Evolutionary conservation across 352 stramenopile species (phyloP).

Genomic region (Poterioochromonas sp.): DNA sequence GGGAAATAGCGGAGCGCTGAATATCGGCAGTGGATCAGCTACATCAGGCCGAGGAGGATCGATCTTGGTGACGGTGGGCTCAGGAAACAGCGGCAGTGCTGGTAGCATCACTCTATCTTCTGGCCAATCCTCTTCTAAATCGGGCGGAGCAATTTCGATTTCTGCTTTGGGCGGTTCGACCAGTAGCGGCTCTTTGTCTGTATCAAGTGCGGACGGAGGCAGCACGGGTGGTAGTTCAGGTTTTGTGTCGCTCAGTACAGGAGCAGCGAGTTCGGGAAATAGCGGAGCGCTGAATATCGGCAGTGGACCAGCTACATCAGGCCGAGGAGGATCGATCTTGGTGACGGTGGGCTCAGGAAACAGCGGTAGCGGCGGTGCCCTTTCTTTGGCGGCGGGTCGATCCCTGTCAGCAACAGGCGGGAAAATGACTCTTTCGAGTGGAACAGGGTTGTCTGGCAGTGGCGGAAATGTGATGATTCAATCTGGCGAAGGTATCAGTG

Average conservation of each 20-base stretch:
- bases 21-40: conserved; percentile 45
- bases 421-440: not conserved
- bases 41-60: conserved; percentile 44
- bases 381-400: conserved; percentile 38
- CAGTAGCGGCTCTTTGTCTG: conserved; percentile 52
- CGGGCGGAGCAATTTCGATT: conserved; percentile 71
- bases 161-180: no score
- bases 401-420: not conserved
- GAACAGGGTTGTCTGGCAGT: no score
- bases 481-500: not conserved
- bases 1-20: conserved; percentile 45
- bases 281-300: conserved; percentile 46
- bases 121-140: conserved; percentile 58
- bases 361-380: conserved; percentile 32
- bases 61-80: conserved; percentile 49
- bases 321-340: conserved; percentile 46
- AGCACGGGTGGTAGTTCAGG: conserved; percentile 39
- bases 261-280: conserved; percentile 39
- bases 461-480: conserved; percentile 3
- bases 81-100: conserved; percentile 65
- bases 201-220: conserved; percentile 38
- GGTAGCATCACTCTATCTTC: conserved; percentile 61
- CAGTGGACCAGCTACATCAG: conserved; percentile 43
- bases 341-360: not conserved
- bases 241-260: conserved; percentile 39